Conservation (phyloP, 257 asterid genomes). For the Gentiana macrophylla region DNA sequence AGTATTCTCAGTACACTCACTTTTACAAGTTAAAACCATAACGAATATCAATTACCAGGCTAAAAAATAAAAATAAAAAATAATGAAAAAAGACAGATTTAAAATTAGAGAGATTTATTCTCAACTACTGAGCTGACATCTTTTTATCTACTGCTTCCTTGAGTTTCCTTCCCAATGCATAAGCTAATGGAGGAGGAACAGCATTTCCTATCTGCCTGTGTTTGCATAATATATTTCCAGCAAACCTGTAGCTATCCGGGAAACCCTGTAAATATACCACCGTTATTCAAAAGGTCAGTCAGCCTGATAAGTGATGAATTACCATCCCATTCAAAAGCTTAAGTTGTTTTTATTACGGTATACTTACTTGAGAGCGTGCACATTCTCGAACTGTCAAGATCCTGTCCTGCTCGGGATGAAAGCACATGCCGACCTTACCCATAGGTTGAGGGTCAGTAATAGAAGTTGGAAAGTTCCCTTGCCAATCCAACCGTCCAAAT, state of each 20-base stretch:
- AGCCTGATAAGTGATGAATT: too few species aligned
- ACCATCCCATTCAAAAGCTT: too few species aligned
- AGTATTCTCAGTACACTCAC: too few species aligned
- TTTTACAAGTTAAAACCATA: too few species aligned
- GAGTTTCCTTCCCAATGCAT: slow-evolving; percentile 71
- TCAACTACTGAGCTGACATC: slow-evolving; percentile 1
- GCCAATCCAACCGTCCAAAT: slow-evolving; percentile 94
- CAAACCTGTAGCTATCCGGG: slow-evolving; percentile 60
- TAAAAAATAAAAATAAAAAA: too few species aligned
- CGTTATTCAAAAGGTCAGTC: too few species aligned
- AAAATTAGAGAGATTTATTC: too few species aligned
- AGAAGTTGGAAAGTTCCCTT: slow-evolving; percentile 74
- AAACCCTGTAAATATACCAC: slow-evolving; percentile 50
- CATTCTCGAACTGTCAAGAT: slow-evolving; percentile 96
- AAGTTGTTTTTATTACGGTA: background rate
- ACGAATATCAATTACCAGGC: too few species aligned
- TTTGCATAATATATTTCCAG: slow-evolving; percentile 58
- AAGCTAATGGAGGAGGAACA: slow-evolving; percentile 92
- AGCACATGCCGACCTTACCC: slow-evolving; percentile 99
- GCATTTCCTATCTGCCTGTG: slow-evolving; percentile 95
- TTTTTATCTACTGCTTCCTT: slow-evolving; percentile 65
- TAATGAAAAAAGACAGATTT: too few species aligned
- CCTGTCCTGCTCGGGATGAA: slow-evolving; percentile 93
- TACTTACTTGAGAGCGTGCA: slow-evolving; percentile 90
- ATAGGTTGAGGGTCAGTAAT: slow-evolving; percentile 87